A percentile compares a stretch with the other conserved stretches of the same genome.
Evolutionary conservation across 768 basidiomycete species (phyloP).

Genomic region (Naganishia kalamii): DNA sequence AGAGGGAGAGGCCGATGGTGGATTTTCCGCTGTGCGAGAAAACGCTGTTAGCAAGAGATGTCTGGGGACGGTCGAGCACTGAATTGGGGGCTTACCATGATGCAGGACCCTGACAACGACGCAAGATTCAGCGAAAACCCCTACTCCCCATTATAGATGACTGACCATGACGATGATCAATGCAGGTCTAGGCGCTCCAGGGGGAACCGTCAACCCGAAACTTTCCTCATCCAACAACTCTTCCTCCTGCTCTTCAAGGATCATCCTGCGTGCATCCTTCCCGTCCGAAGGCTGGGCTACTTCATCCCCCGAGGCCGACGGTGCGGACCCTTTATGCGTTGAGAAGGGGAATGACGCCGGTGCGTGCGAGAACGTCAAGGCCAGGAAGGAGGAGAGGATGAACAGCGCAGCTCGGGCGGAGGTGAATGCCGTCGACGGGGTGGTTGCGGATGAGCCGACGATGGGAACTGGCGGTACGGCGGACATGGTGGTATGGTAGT

Average conservation of each 20-base stretch:
- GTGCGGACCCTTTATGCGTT: neutral
- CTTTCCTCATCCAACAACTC: slow-evolving; percentile 28
- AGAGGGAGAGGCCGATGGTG: slow-evolving; percentile 58
- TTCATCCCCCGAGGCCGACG: neutral
- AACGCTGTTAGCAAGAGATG: neutral
- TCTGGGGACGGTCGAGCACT: neutral
- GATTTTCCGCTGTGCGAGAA: slow-evolving; percentile 43
- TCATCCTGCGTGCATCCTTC: neutral
- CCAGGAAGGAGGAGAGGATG: slow-evolving; percentile 9
- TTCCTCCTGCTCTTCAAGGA: slow-evolving; percentile 15
- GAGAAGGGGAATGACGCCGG: neutral
- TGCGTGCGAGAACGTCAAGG: slow-evolving; percentile 3
- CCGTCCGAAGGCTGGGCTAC: slow-evolving; percentile 6
- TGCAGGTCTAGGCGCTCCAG: slow-evolving; percentile 36
- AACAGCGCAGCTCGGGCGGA: slow-evolving; percentile 1
- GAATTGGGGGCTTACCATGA: slow-evolving; percentile 33
- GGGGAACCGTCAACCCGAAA: slow-evolving; percentile 36
- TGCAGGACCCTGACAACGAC: slow-evolving; percentile 55
- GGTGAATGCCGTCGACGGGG: neutral
- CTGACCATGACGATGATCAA: slow-evolving; percentile 49
- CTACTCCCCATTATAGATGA: neutral
- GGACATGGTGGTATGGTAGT: neutral
- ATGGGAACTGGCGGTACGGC: slow-evolving; percentile 6
- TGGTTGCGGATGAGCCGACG: neutral
- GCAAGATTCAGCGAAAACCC: slow-evolving; percentile 58